phyloP scores from a whole-genome alignment of 805 yeast species.

The Lipomyces mesembrius region DNA sequence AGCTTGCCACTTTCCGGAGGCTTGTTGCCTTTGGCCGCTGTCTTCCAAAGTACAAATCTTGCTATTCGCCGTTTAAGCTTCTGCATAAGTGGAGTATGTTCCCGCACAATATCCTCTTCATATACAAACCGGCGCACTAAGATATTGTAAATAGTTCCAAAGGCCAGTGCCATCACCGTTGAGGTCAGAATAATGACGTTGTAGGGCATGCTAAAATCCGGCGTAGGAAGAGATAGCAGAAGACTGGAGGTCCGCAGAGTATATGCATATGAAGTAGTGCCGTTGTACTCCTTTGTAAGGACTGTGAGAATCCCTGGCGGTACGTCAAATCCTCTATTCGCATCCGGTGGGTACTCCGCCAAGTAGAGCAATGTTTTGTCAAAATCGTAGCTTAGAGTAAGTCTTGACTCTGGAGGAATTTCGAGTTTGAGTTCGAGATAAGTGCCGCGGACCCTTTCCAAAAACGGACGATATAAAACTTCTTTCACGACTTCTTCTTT shows the following conservation, averaged over 20 bases:
- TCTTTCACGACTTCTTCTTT: conserved; percentile 49
- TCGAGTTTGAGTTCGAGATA: conserved; percentile 71
- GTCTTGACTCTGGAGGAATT: conserved; percentile 58
- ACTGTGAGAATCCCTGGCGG: conserved; percentile 85
- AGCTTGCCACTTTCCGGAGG: neutral
- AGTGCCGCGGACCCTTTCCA: conserved; percentile 79
- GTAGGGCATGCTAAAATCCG: conserved; percentile 98
- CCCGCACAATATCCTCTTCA: conserved; percentile 65
- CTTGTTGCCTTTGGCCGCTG: neutral
- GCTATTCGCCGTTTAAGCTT: neutral
- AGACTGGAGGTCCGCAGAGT: conserved; percentile 80
- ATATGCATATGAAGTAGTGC: conserved; percentile 19
- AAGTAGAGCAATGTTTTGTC: conserved; percentile 84
- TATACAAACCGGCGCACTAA: conserved; percentile 74
- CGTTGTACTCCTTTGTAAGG: conserved; percentile 45
- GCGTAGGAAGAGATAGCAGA: conserved; percentile 86
- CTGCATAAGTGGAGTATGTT: neutral
- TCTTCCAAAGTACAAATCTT: neutral
- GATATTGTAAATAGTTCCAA: conserved; percentile 83
- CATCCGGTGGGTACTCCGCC: conserved; percentile 98
- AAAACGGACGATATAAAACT: conserved; percentile 72
- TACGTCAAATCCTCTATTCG: conserved; percentile 94
- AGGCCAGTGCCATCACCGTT: conserved; percentile 88
- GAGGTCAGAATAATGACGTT: conserved; percentile 93
- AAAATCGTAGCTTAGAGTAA: conserved; percentile 62